These are phyloP conservation scores for Pichia exigua DNA, from an alignment of 805 yeast species.

Conservation along the genomic window DNA sequence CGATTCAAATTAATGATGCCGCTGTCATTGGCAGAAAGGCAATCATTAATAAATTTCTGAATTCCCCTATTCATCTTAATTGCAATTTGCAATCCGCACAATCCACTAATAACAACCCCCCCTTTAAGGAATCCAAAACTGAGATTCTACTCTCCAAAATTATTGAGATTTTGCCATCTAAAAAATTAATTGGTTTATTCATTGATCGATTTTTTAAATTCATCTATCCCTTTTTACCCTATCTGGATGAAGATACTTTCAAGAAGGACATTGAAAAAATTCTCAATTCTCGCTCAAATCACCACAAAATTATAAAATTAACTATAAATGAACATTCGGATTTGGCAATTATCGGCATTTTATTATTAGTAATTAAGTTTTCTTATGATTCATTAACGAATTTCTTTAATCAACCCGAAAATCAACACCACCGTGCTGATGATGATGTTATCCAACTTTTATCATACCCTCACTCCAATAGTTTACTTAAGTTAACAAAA, in stretches of 20 bases:
- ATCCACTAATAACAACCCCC: too few species aligned
- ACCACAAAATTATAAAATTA: conserved; percentile 19
- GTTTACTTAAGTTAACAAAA: conserved; percentile 38
- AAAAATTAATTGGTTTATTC: conserved; percentile 36
- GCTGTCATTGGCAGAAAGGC: background rate
- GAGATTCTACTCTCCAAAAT: conserved; percentile 9
- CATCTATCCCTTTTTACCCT: conserved; percentile 42
- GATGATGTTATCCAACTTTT: conserved; percentile 23
- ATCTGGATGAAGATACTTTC: conserved; percentile 32
- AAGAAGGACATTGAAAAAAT: conserved; percentile 28
- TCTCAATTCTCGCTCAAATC: background rate
- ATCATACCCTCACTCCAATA: conserved; percentile 16
- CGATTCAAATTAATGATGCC: conserved; percentile 27
- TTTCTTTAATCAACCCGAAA: background rate
- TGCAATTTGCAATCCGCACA: background rate
- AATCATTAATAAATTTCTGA: background rate
- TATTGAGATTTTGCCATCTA: conserved; percentile 33
- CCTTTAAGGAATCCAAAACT: background rate
- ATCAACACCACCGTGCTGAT: background rate
- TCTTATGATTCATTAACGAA: conserved; percentile 23
- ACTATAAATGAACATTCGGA: conserved; percentile 36
- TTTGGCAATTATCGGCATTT: conserved; percentile 38
- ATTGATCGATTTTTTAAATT: conserved; percentile 37
- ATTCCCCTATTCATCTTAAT: background rate
- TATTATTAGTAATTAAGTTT: conserved; percentile 37